Conservation (phyloP, 768 basidiomycete species). For the Mycena crocata region DNA sequence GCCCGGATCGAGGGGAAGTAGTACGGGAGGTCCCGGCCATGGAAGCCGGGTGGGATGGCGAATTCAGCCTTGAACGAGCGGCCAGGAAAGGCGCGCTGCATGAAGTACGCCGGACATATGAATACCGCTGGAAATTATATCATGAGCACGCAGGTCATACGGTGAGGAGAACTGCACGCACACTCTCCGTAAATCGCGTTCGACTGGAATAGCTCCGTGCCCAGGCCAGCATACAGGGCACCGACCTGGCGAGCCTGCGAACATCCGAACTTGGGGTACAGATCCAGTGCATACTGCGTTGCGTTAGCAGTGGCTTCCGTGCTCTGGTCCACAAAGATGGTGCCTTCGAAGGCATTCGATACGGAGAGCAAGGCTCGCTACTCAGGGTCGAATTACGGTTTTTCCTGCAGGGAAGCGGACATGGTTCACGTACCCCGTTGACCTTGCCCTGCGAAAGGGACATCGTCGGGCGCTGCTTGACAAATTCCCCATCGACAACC, state of each 20-base stretch:
- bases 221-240: conserved; percentile 20
- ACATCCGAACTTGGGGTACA: conserved; percentile 1
- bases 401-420: no score
- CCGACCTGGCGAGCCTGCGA: background rate
- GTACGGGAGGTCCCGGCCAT: conserved; percentile 38
- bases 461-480: conserved; percentile 44
- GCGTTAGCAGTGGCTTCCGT: conserved; percentile 1
- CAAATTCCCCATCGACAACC: conserved; percentile 49
- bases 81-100: conserved; percentile 36
- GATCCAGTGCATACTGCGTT: background rate
- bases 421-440: conserved; percentile 47
- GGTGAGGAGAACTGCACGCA: background rate
- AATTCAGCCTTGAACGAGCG: background rate
- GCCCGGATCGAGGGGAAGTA: no score
- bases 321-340: background rate
- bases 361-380: background rate
- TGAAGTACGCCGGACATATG: conserved; percentile 44
- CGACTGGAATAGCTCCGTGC: background rate
- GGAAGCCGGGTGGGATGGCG: conserved; percentile 31
- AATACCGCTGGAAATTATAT: conserved; percentile 41
- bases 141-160: background rate
- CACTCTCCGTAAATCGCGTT: conserved; percentile 29
- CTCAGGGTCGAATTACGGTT: background rate
- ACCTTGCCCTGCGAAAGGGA: conserved; percentile 43
- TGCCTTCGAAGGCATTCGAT: background rate